Evolutionary conservation across 495 filamentous ascomycete genomes (phyloP), one percentile per base, ranked within the genome.

Genomic region (Choiromyces venosus): DNA sequence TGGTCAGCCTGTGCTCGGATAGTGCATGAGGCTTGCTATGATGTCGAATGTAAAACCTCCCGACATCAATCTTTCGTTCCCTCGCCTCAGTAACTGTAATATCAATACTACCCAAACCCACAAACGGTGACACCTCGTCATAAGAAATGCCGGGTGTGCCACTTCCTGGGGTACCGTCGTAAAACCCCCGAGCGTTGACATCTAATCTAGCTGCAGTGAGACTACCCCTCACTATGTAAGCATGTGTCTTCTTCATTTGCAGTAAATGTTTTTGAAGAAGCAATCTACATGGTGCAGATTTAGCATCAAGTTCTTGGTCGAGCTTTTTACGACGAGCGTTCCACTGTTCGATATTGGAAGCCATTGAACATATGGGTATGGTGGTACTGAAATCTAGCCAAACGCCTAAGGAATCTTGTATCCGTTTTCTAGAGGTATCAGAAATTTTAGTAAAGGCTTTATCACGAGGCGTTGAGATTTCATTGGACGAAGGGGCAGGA

Each of bases 211-310:
- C 78, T 19, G 78, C 74, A 8, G 77, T 73, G 16, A 80, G 66
- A 1, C 65, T 65, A 19, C 71, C 72, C 25, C 64, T 74, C 66
- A 73, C 79, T 18, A 76, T 71, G 73, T 81, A 81, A 12, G 71
- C 79, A 65, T 81, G 79, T 19, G 73, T 80, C 38, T 78, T 77
- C 19, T 74, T 73, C 79, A 81, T 80, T n/a, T 78, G 75, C 6
- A 66, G 25, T n/a, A 81, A 68, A 42, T 81, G 67, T 2, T 65
- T 66, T 9, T 56, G 40, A 18, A 80, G 68, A 18, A 69, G 2
- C 0, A 29, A 39, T 52, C 68, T 71, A 61, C 61, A 40, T 1
- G 37, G 46, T 3, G 46, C 72, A 4, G 61, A 33, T 25, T 69
- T 56, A 4, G 52, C 52, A 65, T 78, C 64, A 19, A 44, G 29